Conservation (phyloP, 176 grass and related monocot genomes). For the Aegilops bicornis region DNA sequence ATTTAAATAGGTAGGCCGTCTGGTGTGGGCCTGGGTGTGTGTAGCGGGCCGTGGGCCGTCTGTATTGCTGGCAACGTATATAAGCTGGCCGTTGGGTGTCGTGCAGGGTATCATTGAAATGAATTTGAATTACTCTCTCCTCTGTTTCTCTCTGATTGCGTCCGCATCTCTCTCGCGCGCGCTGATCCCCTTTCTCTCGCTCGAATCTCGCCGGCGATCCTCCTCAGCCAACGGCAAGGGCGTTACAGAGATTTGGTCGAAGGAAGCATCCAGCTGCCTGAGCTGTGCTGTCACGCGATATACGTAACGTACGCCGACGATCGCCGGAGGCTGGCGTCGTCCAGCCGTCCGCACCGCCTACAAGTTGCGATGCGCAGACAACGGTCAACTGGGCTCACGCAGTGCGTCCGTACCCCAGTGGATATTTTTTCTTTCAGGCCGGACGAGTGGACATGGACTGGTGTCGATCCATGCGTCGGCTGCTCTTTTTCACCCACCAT, state of each 20-base stretch:
- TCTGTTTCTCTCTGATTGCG: too few species aligned
- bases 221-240: too few species aligned
- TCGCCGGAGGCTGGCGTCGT: background rate
- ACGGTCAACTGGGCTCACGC: background rate
- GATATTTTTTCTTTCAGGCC: background rate
- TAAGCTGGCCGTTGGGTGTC: too few species aligned
- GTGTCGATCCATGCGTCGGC: too few species aligned
- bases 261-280: background rate
- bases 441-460: background rate
- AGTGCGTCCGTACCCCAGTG: background rate
- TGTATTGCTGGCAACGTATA: too few species aligned
- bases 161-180: too few species aligned
- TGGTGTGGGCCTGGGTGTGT: too few species aligned
- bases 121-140: too few species aligned
- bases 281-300: constrained; percentile 1
- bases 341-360: background rate
- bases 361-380: background rate
- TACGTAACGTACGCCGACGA: background rate
- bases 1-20: too few species aligned
- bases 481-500: background rate
- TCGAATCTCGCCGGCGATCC: background rate
- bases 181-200: too few species aligned
- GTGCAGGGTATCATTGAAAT: too few species aligned
- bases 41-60: too few species aligned
- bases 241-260: background rate